Evolutionary conservation across 2,329 filamentous ascomycete species (phyloP).

Genomic region (Diaporthe australafricana): DNA sequence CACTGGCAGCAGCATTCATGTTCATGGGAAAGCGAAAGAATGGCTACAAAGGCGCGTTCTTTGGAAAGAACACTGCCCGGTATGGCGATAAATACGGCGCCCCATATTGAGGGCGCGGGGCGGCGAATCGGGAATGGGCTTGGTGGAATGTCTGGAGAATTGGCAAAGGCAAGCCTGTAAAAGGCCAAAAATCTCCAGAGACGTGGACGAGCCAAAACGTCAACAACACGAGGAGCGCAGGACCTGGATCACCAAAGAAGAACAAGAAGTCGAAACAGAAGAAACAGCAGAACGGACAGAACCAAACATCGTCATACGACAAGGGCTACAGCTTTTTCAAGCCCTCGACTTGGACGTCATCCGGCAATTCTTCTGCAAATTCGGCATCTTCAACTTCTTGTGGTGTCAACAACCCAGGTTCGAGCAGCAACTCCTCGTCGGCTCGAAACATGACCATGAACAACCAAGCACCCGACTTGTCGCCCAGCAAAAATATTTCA

Average conservation of each 20-base stretch:
- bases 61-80: conserved; percentile 27
- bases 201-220: conserved; percentile 25
- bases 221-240: conserved; percentile 20
- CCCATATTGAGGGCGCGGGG: conserved; percentile 30
- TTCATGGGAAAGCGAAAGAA: conserved; percentile 67
- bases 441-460: conserved; percentile 21
- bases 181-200: conserved; percentile 25
- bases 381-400: conserved; percentile 15
- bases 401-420: conserved; percentile 16
- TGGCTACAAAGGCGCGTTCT: conserved; percentile 3
- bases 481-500: conserved; percentile 28
- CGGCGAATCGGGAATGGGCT: conserved; percentile 27
- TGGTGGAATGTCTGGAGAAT: conserved; percentile 33
- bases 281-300: conserved; percentile 24
- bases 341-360: conserved; percentile 28
- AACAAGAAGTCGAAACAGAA: conserved; percentile 27
- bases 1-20: conserved; percentile 68
- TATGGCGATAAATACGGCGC: conserved; percentile 28
- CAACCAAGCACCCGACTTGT: conserved; percentile 26
- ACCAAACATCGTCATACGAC: conserved; percentile 19
- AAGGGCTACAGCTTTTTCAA: conserved; percentile 33
- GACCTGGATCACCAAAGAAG: conserved; percentile 27
- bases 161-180: conserved; percentile 21
- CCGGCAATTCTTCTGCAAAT: conserved; percentile 1
- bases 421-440: conserved; percentile 9